These are phyloP conservation scores for Fusarium acutatum DNA, from an alignment of 2,329 filamentous ascomycete genomes.

Conservation along the genomic window DNA sequence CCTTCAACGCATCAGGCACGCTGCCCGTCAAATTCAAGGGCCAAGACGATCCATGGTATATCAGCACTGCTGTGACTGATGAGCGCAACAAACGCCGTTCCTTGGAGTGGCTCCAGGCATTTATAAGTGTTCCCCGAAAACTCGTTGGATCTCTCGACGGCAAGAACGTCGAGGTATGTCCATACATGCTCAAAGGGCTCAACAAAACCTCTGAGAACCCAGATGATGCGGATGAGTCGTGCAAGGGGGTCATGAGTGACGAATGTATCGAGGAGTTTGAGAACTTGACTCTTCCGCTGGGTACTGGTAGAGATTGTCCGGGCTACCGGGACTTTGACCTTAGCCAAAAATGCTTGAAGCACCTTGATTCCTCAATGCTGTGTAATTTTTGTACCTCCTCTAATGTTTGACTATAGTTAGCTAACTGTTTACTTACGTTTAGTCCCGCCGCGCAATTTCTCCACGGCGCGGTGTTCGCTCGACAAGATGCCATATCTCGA, in stretches of 20 bases:
- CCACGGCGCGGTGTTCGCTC: neutral
- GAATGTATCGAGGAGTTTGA: neutral
- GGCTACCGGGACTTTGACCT: accelerated
- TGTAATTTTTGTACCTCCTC: neutral
- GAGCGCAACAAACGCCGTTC: neutral
- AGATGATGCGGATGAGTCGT: neutral
- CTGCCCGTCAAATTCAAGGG: neutral
- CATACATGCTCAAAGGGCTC: neutral
- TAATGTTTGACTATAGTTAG: accelerated
- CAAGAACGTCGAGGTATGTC: neutral
- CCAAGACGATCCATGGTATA: neutral
- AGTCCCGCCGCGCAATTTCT: neutral
- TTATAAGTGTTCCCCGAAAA: neutral
- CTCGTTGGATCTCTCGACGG: neutral
- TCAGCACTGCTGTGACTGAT: neutral
- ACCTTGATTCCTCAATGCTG: too few relatives aligned
- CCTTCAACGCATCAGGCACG: neutral
- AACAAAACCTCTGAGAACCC: neutral
- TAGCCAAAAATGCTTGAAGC: neutral
- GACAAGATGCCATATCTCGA: neutral
- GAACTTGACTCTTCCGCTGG: neutral
- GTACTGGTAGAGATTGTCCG: accelerated
- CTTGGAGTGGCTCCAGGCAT: neutral
- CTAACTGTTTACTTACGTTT: neutral
- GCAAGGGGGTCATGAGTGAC: neutral